Evolutionary conservation across 1,139 yeast genomes (phyloP), one percentile per base, ranked within the genome.

Genomic region (Lodderomyces margitis): DNA sequence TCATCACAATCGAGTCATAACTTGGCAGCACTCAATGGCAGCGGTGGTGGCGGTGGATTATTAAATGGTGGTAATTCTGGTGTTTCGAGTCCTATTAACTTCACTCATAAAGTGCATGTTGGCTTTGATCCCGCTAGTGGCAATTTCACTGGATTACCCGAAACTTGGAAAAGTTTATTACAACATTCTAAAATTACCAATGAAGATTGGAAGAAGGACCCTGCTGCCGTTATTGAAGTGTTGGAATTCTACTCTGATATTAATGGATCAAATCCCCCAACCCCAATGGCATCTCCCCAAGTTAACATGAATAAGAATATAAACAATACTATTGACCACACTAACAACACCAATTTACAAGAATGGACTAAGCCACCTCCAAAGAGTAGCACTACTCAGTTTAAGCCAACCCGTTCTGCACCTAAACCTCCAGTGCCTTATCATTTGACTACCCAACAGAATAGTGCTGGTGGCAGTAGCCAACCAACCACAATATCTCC

Each of bases 161-260:
- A 86, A 21, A 82, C 85, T 44, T 85, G 92, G 94, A 82, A 83
- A 54, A 80, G 74, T 46, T 64, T 85, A 50, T 71, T 85, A 40
- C 84, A 84, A 54, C 88, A 83, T 56, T 83, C 91, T 9, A 80
- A 85, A 56, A 84, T 85, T 52, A 84, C 92, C 3, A 83, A 83
- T 50, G 92, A 84, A 54, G 94, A 85, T 62, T 82, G 88, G 84
- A 81, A 84, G 45, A 83, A 82, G 54, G 88, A 85, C 55, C 91
- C 94, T 1, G 86, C 82, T 21, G 94, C 94, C 0, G 92, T 78
- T 33, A 89, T 92, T 51, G 97, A 92, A 57, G 98, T 91, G 1
- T 78, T 94, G 57, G 95, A 88, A 53, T 92, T 94, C 59, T 88
- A 87, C 59, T 74, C 73, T 11, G 77, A 74, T 46, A 71, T 70